phyloP scores from a whole-genome alignment of 2,329 filamentous ascomycete species.

The Endoconidiophora laricicola region DNA sequence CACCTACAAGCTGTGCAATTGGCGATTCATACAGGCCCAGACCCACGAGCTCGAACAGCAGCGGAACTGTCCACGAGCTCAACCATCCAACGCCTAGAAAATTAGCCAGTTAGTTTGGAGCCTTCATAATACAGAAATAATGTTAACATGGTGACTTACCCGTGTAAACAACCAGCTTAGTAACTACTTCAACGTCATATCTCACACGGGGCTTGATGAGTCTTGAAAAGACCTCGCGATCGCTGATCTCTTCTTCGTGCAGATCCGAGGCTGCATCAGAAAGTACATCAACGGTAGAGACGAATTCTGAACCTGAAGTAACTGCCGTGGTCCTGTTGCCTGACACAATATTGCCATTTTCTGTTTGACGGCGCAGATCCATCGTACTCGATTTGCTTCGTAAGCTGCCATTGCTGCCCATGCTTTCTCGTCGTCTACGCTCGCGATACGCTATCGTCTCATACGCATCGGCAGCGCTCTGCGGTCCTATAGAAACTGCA shows the following conservation, averaged over 20 bases:
- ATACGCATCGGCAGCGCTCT: slow-evolving; percentile 91
- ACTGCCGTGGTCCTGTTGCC: not conserved
- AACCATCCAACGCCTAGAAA: slow-evolving; percentile 62
- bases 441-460: slow-evolving; percentile 88
- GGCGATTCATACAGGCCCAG: slow-evolving; percentile 23
- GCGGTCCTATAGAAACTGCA: slow-evolving; percentile 78
- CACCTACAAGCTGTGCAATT: slow-evolving; percentile 2
- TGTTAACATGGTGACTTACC: slow-evolving; percentile 36
- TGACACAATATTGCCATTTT: slow-evolving; percentile 17
- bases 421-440: slow-evolving; percentile 36
- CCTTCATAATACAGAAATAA: slow-evolving; percentile 12
- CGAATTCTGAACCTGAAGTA: slow-evolving; percentile 1
- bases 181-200: slow-evolving; percentile 98
- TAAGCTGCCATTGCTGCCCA: slow-evolving; percentile 33
- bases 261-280: slow-evolving; percentile 17
- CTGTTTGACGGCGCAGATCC: slow-evolving; percentile 1
- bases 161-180: slow-evolving; percentile 85
- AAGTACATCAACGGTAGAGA: slow-evolving; percentile 1
- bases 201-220: slow-evolving; percentile 75
- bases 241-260: slow-evolving; percentile 37
- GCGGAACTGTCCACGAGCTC: slow-evolving; percentile 57
- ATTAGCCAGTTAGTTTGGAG: not conserved
- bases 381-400: slow-evolving; percentile 22
- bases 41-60: slow-evolving; percentile 49
- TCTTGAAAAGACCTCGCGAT: slow-evolving; percentile 67